These are phyloP conservation scores for Paecilomyces variotii DNA, from an alignment of 2,329 filamentous ascomycete species.

Conservation along the genomic window DNA sequence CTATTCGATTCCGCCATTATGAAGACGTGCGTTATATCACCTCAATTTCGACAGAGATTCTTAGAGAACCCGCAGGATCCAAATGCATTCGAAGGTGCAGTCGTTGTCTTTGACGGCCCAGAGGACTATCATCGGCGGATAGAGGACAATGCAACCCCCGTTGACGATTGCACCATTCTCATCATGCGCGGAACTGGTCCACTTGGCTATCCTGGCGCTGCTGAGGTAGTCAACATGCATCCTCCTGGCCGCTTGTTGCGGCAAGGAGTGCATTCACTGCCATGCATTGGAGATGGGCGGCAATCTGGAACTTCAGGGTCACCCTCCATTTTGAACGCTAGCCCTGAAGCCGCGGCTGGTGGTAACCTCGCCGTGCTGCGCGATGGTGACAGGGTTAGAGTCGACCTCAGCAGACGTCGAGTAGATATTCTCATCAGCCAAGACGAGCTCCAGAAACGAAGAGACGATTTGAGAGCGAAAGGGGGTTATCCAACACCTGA, in stretches of 20 bases:
- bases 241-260: conserved; percentile 39
- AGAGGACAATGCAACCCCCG: conserved; percentile 30
- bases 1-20: conserved; percentile 47
- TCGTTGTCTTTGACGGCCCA: conserved; percentile 45
- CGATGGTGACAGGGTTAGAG: conserved; percentile 44
- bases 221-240: conserved; percentile 48
- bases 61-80: conserved; percentile 39
- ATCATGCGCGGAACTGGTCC: conserved; percentile 45
- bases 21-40: conserved; percentile 45
- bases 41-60: conserved; percentile 38
- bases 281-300: conserved; percentile 48
- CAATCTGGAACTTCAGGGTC: conserved; percentile 50
- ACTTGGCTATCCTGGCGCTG: conserved; percentile 43
- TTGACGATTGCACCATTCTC: conserved; percentile 38
- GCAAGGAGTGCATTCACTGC: conserved; percentile 40
- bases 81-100: conserved; percentile 41
- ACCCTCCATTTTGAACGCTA: conserved; percentile 49
- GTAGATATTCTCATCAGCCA: conserved; percentile 42
- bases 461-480: conserved; percentile 27
- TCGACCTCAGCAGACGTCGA: conserved; percentile 42
- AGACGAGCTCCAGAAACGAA: conserved; percentile 35
- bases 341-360: conserved; percentile 47
- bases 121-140: conserved; percentile 42
- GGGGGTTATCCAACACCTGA: conserved; percentile 33
- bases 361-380: conserved; percentile 45